Base-by-base conservation (phyloP, 2,329 filamentous ascomycete genomes). In the Paramyrothecium roridum region DNA sequence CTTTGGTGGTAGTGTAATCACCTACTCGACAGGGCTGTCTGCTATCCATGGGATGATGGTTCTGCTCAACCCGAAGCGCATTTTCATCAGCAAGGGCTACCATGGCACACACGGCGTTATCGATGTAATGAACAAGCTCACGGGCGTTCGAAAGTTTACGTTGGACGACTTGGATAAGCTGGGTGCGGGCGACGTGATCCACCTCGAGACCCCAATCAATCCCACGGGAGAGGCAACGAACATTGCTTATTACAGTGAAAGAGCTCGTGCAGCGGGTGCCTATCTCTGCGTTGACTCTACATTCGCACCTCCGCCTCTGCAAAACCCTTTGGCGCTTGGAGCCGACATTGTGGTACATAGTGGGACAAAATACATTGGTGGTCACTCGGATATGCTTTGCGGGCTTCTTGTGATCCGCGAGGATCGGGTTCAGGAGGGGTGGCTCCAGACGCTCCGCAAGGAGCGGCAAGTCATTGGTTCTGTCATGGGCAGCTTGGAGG, bases 281-380 rank as follows among this genome's bases (percentile, higher is more conserved):
- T 84, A 84, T 55, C 78, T 98, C 50, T 88, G 88, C 13, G 89
- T 98, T 2, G 95, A 99, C 72, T 86, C 90, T 2, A 99, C 95
- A 0, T 97, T 99, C 73, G 95, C 86, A 3, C 95, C 95, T 45
- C 95, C 95, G 33, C 90, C 91, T 26, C 77, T 99, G 56, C 88
- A 91, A 69, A 90, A 97, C 65, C 93, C 95, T 0, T 95, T 98
- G 65, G 68, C 71, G 26, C 88, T 83, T 70, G 93, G 91, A 49
- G 91, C 89, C 26, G 93, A 98, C 72, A 73, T 93, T 1, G 84
- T 96, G 34, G 89, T 98, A 90, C 95, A 99, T 74, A 89, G 84
- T 52, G 95, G 92, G 3, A 96, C 93, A 19, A 99, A 98, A 79
- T 99, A 98, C 73, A 85, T 99, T 62, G 95, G 95, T 20, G 95